A percentile compares a stretch with the other conserved stretches of the same genome.
phyloP scores from a whole-genome alignment of 2,329 filamentous ascomycete genomes.

The Ceratocystis diversiconidia region DNA sequence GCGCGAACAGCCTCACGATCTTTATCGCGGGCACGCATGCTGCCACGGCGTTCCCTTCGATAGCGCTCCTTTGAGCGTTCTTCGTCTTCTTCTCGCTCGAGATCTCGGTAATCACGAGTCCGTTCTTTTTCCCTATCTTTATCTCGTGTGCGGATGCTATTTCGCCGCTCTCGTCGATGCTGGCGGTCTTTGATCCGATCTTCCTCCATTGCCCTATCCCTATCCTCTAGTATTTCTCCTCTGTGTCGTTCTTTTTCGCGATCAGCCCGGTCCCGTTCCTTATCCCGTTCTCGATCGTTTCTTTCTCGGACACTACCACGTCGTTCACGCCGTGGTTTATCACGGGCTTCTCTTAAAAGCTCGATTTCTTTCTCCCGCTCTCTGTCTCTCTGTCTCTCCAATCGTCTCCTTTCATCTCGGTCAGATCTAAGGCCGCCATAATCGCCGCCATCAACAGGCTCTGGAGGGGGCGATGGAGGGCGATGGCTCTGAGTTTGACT shows the following conservation, averaged over 20 bases:
- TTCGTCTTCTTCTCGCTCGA: conserved; percentile 18
- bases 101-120: conserved; percentile 18
- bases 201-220: conserved; percentile 11
- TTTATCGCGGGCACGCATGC: conserved; percentile 13
- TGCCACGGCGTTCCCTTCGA: conserved; percentile 16
- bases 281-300: conserved; percentile 16
- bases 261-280: conserved; percentile 16
- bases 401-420: conserved; percentile 19
- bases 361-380: conserved; percentile 17
- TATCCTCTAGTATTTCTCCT: conserved; percentile 3
- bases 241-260: conserved; percentile 9
- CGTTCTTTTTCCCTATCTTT: conserved; percentile 17
- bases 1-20: conserved; percentile 12
- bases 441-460: conserved; percentile 11
- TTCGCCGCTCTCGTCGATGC: conserved; percentile 11
- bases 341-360: conserved; percentile 17
- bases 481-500: conserved; percentile 13
- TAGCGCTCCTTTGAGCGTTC: conserved; percentile 11
- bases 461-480: conserved; percentile 13
- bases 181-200: conserved; percentile 16
- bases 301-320: conserved; percentile 18
- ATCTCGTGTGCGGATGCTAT: conserved; percentile 18
- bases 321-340: conserved; percentile 15
- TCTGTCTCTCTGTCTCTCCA: conserved; percentile 16
- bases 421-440: conserved; percentile 7